These are phyloP conservation scores for Dactylis glomerata DNA, from an alignment of 176 grass and related monocot species.

Conservation along the genomic window DNA sequence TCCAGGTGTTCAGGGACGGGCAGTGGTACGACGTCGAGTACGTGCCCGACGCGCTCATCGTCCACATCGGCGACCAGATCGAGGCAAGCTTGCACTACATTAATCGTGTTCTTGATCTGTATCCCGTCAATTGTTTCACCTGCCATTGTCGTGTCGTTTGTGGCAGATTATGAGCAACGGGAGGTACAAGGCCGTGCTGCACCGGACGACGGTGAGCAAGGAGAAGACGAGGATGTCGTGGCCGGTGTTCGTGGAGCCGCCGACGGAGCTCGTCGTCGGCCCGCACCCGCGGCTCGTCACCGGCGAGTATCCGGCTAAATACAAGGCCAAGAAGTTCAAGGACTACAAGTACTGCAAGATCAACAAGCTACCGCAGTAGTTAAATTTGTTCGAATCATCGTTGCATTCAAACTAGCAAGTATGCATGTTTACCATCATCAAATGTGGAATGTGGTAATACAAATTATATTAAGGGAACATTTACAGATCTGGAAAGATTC, in stretches of 20 bases:
- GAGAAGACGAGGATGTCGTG: slow-evolving; percentile 76
- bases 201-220: slow-evolving; percentile 59
- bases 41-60: slow-evolving; percentile 55
- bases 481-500: neutral
- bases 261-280: slow-evolving; percentile 45
- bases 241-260: slow-evolving; percentile 70
- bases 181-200: slow-evolving; percentile 74
- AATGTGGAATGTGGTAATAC: too few species aligned
- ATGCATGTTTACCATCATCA: neutral
- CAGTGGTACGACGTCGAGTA: slow-evolving; percentile 59
- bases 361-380: slow-evolving; percentile 75
- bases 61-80: slow-evolving; percentile 82
- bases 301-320: slow-evolving; percentile 42
- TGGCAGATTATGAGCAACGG: slow-evolving; percentile 77
- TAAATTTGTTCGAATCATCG: neutral
- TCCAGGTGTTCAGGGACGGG: slow-evolving; percentile 65
- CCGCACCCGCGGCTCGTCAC: slow-evolving; percentile 54
- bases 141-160: neutral
- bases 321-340: slow-evolving; percentile 77
- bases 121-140: neutral
- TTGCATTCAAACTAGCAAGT: neutral
- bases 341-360: slow-evolving; percentile 84
- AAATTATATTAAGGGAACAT: too few species aligned
- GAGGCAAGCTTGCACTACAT: slow-evolving; percentile 31
- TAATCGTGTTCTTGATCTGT: neutral